Conservation (phyloP, 768 basidiomycete genomes). For the Lactarius trivialis region DNA sequence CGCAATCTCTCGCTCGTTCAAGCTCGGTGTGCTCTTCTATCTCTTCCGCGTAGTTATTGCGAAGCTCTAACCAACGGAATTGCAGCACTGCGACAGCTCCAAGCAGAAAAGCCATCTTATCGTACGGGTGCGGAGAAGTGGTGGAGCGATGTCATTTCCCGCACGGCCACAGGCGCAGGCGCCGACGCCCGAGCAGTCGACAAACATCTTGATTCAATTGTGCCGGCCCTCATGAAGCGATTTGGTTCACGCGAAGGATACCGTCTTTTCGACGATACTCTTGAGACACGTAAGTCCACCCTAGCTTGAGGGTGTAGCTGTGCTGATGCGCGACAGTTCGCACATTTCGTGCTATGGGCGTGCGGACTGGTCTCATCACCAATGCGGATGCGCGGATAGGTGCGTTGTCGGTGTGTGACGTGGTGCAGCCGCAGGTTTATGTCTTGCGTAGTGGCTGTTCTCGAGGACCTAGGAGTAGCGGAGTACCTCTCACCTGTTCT, state of each 20-base stretch:
- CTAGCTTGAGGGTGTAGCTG: neutral
- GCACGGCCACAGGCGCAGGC: constrained; percentile 71
- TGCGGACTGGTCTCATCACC: constrained; percentile 57
- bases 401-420: constrained; percentile 31
- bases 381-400: constrained; percentile 71
- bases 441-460: constrained; percentile 32
- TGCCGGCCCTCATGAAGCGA: constrained; percentile 50
- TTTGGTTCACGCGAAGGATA: constrained; percentile 74
- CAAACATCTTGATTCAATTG: constrained; percentile 47
- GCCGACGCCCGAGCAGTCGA: constrained; percentile 54
- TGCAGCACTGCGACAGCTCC: constrained; percentile 44
- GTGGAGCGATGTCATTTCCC: constrained; percentile 75
- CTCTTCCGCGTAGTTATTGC: neutral
- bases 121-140: constrained; percentile 47
- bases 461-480: constrained; percentile 56
- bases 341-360: constrained; percentile 37
- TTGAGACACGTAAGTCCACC: constrained; percentile 38
- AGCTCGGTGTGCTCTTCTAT: constrained; percentile 38
- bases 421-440: neutral
- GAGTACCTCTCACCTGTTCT: constrained; percentile 45
- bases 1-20: constrained; percentile 52
- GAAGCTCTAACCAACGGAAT: neutral
- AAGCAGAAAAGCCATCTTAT: constrained; percentile 56
- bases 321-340: constrained; percentile 33
- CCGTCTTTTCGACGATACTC: constrained; percentile 46